A percentile compares a stretch with the other conserved stretches of the same genome.
phyloP scores from a whole-genome alignment of 441 rosid species.

The Theobroma grandiflorum region DNA sequence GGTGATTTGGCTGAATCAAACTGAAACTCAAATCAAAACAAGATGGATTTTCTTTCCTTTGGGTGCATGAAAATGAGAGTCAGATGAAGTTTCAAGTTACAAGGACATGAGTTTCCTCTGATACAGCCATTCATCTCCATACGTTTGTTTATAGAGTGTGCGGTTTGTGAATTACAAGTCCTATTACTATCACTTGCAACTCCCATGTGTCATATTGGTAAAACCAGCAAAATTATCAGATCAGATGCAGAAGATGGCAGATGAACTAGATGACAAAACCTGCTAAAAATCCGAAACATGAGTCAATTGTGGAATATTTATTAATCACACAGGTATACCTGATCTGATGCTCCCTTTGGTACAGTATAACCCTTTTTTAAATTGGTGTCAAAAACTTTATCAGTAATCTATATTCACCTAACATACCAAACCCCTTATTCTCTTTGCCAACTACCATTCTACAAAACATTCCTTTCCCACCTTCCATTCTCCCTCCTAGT shows the following conservation, averaged over 20 bases:
- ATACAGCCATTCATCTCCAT: no score
- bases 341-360: background rate
- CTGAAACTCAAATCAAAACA: background rate
- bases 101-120: no score
- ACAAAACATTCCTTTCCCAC: slow-evolving; percentile 9
- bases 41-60: background rate
- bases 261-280: background rate
- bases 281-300: background rate
- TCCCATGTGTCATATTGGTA: background rate
- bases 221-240: background rate
- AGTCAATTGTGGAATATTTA: background rate
- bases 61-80: background rate
- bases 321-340: background rate
- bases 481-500: slow-evolving; percentile 25
- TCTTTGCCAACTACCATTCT: slow-evolving; percentile 34
- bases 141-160: background rate
- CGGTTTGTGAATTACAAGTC: background rate
- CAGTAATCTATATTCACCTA: slow-evolving; percentile 9
- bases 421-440: slow-evolving; percentile 15
- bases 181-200: background rate
- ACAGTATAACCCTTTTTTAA: background rate
- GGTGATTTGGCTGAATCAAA: background rate
- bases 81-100: background rate
- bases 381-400: background rate
- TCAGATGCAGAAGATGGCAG: background rate